phyloP scores from a whole-genome alignment of 345 rosid species.

The Melastoma malabathricum region DNA sequence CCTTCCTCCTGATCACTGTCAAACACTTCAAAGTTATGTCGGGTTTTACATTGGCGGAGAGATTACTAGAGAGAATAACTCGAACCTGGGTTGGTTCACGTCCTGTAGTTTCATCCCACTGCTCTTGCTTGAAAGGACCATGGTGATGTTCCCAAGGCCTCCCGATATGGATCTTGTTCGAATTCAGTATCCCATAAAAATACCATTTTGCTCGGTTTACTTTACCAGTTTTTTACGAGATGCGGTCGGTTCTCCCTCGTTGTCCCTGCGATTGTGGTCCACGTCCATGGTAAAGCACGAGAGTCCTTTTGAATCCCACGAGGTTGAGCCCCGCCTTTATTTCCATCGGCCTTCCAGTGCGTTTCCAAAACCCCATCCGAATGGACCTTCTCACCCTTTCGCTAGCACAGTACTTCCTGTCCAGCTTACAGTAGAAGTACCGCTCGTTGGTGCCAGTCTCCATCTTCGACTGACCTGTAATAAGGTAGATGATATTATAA shows the following conservation, averaged over 20 bases:
- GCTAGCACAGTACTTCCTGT: slow-evolving; percentile 3
- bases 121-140: too few species aligned
- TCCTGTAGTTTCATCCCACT: too few species aligned
- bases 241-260: not conserved
- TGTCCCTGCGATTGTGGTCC: not conserved
- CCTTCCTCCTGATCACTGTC: too few species aligned
- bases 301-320: slow-evolving; percentile 8
- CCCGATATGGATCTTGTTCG: too few species aligned
- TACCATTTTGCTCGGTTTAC: not conserved
- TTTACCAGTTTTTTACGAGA: too few species aligned
- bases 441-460: slow-evolving; percentile 1
- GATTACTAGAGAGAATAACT: too few species aligned
- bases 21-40: too few species aligned
- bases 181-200: too few species aligned
- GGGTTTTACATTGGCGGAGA: too few species aligned
- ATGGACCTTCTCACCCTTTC: slow-evolving; percentile 2
- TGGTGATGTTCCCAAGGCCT: too few species aligned
- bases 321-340: not conserved
- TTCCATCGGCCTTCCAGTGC: slow-evolving; percentile 1
- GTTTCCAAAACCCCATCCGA: slow-evolving; percentile 4
- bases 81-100: too few species aligned
- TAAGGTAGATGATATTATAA: not conserved
- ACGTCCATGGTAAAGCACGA: slow-evolving; percentile 5
- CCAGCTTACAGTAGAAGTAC: slow-evolving; percentile 8
- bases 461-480: slow-evolving; percentile 4